phyloP scores from a whole-genome alignment of 2,329 filamentous ascomycete species.

The Xylariaceae sp. region DNA sequence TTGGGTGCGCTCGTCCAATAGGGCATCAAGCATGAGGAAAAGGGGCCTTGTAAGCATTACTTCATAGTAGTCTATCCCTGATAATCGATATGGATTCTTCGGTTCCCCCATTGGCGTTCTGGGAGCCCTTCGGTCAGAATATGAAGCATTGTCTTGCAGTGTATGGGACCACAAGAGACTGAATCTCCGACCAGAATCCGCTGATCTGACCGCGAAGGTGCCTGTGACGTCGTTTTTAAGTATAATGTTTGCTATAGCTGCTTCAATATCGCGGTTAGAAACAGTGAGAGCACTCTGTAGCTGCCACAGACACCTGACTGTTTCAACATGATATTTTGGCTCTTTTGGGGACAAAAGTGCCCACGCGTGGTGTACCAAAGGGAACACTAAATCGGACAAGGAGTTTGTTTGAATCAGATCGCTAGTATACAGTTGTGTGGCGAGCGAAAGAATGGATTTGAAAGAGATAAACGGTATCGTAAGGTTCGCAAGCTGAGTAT shows the following conservation, averaged over 20 bases:
- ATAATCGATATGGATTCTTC: constrained; percentile 50
- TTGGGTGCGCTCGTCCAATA: constrained; percentile 75
- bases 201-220: constrained; percentile 53
- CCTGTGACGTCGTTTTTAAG: constrained; percentile 58
- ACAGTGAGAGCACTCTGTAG: constrained; percentile 75
- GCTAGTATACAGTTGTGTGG: constrained; percentile 61
- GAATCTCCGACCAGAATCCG: constrained; percentile 73
- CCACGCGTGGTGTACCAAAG: constrained; percentile 79
- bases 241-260: constrained; percentile 74
- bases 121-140: constrained; percentile 49
- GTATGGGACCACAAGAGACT: constrained; percentile 83
- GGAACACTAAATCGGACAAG: constrained; percentile 67
- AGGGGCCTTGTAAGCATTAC: constrained; percentile 80
- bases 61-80: constrained; percentile 67
- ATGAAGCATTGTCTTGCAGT: constrained; percentile 61
- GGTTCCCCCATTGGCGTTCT: constrained; percentile 45
- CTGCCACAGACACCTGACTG: constrained; percentile 84
- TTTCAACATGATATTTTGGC: constrained; percentile 94
- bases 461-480: constrained; percentile 59
- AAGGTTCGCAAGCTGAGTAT: constrained; percentile 50
- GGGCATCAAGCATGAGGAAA: constrained; percentile 79
- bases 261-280: constrained; percentile 77
- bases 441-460: constrained; percentile 63
- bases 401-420: constrained; percentile 58
- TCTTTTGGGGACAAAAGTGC: constrained; percentile 77